Conservation (phyloP, 2,329 filamentous ascomycete species). For the Oidium heveae region DNA sequence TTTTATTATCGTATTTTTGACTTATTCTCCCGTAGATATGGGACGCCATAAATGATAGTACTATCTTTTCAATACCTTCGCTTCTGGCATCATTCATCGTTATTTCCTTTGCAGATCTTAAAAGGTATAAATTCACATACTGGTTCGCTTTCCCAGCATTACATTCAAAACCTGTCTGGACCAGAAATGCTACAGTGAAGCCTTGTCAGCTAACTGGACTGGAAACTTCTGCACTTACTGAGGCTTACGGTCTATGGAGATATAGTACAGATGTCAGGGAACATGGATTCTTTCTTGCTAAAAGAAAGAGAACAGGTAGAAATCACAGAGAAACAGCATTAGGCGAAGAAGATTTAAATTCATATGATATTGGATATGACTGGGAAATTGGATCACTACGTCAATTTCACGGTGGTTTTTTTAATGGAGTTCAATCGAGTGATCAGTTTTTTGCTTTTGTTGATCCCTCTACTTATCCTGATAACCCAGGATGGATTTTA, state of each 20-base stretch:
- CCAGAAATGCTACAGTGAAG: slow-evolving; percentile 23
- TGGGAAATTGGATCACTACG: slow-evolving; percentile 62
- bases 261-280: slow-evolving; percentile 62
- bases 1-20: neutral
- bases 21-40: slow-evolving; percentile 41
- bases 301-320: slow-evolving; percentile 29
- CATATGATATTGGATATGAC: slow-evolving; percentile 28
- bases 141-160: slow-evolving; percentile 93
- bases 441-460: slow-evolving; percentile 71
- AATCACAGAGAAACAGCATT: slow-evolving; percentile 15
- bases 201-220: slow-evolving; percentile 30
- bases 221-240: slow-evolving; percentile 59
- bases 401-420: slow-evolving; percentile 70
- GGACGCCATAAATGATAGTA: slow-evolving; percentile 92
- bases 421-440: slow-evolving; percentile 40
- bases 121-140: slow-evolving; percentile 95
- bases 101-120: slow-evolving; percentile 82
- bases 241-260: slow-evolving; percentile 67
- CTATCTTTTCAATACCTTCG: slow-evolving; percentile 84
- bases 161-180: slow-evolving; percentile 72
- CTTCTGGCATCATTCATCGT: slow-evolving; percentile 72
- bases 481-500: slow-evolving; percentile 78
- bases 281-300: slow-evolving; percentile 88
- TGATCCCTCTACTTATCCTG: slow-evolving; percentile 73
- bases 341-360: slow-evolving; percentile 15